Evolutionary conservation across 106 monocot genomes (phyloP), one percentile per base, ranked within the genome.

Genomic region (Apostasia ramifera): DNA sequence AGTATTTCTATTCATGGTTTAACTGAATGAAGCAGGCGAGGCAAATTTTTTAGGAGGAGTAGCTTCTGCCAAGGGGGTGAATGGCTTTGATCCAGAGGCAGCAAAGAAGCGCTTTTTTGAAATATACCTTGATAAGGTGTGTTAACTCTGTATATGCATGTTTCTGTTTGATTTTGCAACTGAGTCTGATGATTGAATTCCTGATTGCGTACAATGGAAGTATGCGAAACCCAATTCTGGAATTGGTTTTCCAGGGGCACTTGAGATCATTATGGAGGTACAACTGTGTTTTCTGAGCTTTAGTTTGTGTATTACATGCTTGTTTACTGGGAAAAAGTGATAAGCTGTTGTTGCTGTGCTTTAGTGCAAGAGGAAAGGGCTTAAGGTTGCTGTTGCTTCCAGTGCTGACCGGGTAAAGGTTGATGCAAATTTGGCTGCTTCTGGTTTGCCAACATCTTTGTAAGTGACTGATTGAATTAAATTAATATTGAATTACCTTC

Each of bases 1-100:
- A 53, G 57, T 5, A 13, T 14, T 3, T 4, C 41, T 10, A 10
- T 55, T 53, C 11, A 42, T 55, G 10, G 42, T 41, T 53, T 38
- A 13, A 4, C 58, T 40, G 10, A 57, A 61, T 66, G 55, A 7
- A 69, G 5, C 41, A 92, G 92, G 97, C 1, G 92, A 98, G 85
- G 90, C 92, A 38, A 98, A 90, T 78, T 90, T 98, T 71, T 81
- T 98, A 51, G 97, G 97, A 62, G 97, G 97, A 9, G 97, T 98
- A 26, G 92, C 97, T 49, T 69, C 71, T 61, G 77, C 73, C 65
- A 98, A 90, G 75, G 87, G 90, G 48, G 82, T 92, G 48, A 54
- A 65, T 8, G 87, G 78, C 2, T 97, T 97, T 44, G 77, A 89
- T 71, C 58, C 87, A 0, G 82, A 84, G 53, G 81, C 73, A 8